Evolutionary conservation across 805 yeast genomes (phyloP), one percentile per base, ranked within the genome.

Genomic region (Grigorovia transvaalensis): DNA sequence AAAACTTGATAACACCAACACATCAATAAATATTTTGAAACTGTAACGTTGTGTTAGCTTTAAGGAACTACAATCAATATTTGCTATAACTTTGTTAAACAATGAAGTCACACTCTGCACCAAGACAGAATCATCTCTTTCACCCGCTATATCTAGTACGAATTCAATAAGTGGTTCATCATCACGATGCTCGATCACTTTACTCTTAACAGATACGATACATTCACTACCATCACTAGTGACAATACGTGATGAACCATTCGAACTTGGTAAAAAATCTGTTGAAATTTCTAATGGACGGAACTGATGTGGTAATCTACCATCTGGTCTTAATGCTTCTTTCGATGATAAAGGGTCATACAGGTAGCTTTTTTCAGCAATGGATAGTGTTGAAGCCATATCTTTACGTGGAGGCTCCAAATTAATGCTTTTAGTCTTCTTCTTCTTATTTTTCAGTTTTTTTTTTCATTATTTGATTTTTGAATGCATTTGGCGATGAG

Each of bases 191-290:
- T 72, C 74, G 15, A 87, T 85, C 2, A 90, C 96, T 60, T 85
- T 85, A 12, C 90, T 80, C 68, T 93, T 93, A 47, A 91, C 77
- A 62, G 97, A 93, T 5, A 88, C 91, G 38, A 93, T 84, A 60
- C 96, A 88, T 68, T 93, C 98, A 55, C 88, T 80, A 20, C 99
- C 98, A 67, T 91, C 98, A 48, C 85, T 77, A 38, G 88, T 77
- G 56, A 89, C 77, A 18, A 91, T 79, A 70, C 96, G 77, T 0
- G 97, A 85, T 1, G 97, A 89, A 13, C 99, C 99, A 69, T 91
- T 88, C 2, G 96, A 85, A 49, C 83, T 79, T 0, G 96, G 93
- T 53, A 93, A 73, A 59, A 91, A 85, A 48, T 84, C 84, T 8
- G 87, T 81, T 13, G 80, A 81, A 3, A 95, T 86, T 62, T 88